Base-by-base conservation (phyloP, 768 basidiomycete genomes). In the Daedaleopsis sinensis region DNA sequence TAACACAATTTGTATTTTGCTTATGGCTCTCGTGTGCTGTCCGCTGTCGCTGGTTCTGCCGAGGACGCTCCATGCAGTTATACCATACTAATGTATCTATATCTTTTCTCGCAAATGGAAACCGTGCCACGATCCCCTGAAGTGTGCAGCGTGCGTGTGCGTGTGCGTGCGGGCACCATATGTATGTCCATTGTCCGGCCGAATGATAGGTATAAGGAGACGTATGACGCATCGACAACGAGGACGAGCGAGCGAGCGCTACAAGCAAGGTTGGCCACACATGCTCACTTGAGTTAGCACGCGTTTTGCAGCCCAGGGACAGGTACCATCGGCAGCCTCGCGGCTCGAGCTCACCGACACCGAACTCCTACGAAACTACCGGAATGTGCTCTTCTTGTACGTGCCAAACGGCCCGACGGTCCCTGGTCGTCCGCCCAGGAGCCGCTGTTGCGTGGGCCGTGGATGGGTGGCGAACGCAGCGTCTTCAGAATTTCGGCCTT, bases 371-470 rank as follows among this genome's bases (percentile, higher is more conserved):
- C 42, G 13, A 9, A 27, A 39, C 54, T 55, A 55, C 42, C 54
- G 36, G 54, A 46, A 10, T 44, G 56, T 24, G n/a, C 23, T 6
- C 43, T 47, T 48, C 61, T 81, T 81, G 57, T 77, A 78, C 38
- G 78, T 76, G 42, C 77, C 82, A 64, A 75, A 84, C 47, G 78
- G 77, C 5, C 81, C 80, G 1, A 78, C 72, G 2, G 72, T 74
- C 35, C 77, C 70, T 43, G 72, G 72, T 24, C 70, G 68, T 1
- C 76, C 77, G n/a, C 73, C 74, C 10, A 78, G 48, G 51, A 67
- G 63, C 60, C 67, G 73, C 52, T 63, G 50, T n/a, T 52, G 72
- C 55, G 63, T 67, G 13, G 7, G 42, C 44, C 47, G 65, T 15
- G 47, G 53, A 23, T 19, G 21, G 37, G 49, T 24, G 15, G 23